A percentile compares a stretch with the other conserved stretches of the same genome.
phyloP scores from a whole-genome alignment of 352 stramenopile genomes.

The Pelagophyceae sp. region DNA sequence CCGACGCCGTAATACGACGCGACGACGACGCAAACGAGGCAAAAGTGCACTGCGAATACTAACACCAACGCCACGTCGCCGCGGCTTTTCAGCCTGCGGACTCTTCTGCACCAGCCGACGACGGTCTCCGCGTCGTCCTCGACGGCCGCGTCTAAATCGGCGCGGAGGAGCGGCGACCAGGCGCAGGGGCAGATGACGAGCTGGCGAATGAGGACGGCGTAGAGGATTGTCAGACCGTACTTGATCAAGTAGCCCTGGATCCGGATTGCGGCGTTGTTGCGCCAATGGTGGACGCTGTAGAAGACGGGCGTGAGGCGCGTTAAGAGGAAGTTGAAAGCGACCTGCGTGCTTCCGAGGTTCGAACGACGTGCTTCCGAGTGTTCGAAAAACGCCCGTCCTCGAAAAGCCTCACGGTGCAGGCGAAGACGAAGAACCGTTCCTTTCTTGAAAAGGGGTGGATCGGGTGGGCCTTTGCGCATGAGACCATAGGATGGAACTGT shows the following conservation, averaged over 20 bases:
- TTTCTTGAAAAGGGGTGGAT: not conserved
- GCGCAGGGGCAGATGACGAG: constrained; percentile 14
- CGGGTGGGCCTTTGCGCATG: not conserved
- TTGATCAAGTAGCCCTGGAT: not conserved
- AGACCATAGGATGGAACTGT: not conserved
- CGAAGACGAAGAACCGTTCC: not conserved
- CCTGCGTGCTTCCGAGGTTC: no score
- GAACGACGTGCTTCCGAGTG: no score
- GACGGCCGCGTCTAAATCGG: not conserved
- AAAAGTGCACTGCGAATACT: not conserved
- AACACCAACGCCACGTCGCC: not conserved
- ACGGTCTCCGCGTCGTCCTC: not conserved
- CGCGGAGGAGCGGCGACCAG: not conserved
- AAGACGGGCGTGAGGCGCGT: not conserved
- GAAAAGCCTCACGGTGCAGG: not conserved
- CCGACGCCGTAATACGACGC: no score
- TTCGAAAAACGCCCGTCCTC: no score
- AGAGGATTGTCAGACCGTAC: not conserved
- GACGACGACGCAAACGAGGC: not conserved
- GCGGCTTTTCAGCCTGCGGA: not conserved
- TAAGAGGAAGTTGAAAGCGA: constrained; percentile 13
- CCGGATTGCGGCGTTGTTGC: not conserved
- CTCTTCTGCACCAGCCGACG: no score
- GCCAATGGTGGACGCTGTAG: not conserved
- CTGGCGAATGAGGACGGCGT: constrained; percentile 12